Evolutionary conservation across 2,329 filamentous ascomycete species (phyloP), one percentile per base, ranked within the genome.

Genomic region (Clarireedia paspali): DNA sequence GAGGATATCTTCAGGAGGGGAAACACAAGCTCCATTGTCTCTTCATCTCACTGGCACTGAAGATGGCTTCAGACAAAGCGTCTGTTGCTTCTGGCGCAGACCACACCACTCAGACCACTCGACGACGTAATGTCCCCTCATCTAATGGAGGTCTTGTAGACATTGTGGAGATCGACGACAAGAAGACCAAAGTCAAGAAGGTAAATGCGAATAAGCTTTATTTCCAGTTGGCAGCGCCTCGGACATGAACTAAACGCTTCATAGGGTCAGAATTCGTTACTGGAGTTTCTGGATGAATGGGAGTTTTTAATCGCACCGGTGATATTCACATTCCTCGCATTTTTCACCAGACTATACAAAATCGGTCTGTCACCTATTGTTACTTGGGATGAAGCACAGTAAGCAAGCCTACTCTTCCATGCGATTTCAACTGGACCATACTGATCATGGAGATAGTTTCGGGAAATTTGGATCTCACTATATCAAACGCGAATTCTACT

Each of bases 391-490:
- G 85, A 88, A 75, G 85, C 85, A 64, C 85, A 88, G 82, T 86
- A 82, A 71, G 81, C 66, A 60, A 42, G 38, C 62, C 74, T 73
- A 34, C 12, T 34, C 30, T 34, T 12, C 30, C 9, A 9, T 9
- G 30, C 30, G 30, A 34, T 12, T 12, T 34, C 30, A 34, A 34
- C 2, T 34, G 30, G 30, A 12, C 30, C 9, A 9, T 34, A 56
- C 60, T 60, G 53, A 61, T 27, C 47, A 57, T 50, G 64, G 30
- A 23, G 49, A 57, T 67, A 90, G 87, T 73, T 95, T 95, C 72
- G 89, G 89, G 70, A 99, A 99, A 77, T 99, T 99, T 73, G 94
- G 94, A 62, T 97, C 92, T 66, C 92, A 99, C 75, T 99, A 99
- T 73, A 85, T 99, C 70, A 96, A 99, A 74, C 89, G 92, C 72